Evolutionary conservation across 179 eudicot genomes (phyloP).

Genomic region (Spinacia oleracea): DNA sequence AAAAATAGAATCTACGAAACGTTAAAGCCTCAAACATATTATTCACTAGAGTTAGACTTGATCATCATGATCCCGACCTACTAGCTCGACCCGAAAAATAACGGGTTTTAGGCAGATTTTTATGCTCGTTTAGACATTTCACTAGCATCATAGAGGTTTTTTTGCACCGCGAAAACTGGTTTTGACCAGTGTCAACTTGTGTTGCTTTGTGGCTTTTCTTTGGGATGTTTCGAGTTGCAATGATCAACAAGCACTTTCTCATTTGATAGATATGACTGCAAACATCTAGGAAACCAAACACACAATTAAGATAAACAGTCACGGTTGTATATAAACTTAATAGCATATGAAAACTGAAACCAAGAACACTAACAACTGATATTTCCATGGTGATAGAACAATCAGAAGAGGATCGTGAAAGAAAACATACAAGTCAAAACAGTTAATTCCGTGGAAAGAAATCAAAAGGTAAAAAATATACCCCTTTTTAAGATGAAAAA

Average conservation of each 20-base stretch:
- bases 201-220: slow-evolving; percentile 79
- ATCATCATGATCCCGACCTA: too few relatives aligned
- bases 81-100: too few relatives aligned
- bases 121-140: slow-evolving; percentile 9
- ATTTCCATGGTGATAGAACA: neutral
- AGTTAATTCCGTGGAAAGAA: neutral
- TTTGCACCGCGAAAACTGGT: neutral
- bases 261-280: slow-evolving; percentile 78
- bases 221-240: slow-evolving; percentile 78
- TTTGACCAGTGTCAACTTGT: slow-evolving; percentile 40
- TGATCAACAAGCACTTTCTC: slow-evolving; percentile 77
- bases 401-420: neutral
- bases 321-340: too few relatives aligned
- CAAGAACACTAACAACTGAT: neutral
- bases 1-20: too few relatives aligned
- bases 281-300: too few relatives aligned
- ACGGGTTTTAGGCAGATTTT: too few relatives aligned
- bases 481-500: neutral
- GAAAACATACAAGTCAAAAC: neutral
- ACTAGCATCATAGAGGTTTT: slow-evolving; percentile 9
- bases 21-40: too few relatives aligned
- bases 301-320: too few relatives aligned
- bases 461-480: neutral
- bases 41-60: too few relatives aligned
- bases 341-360: too few relatives aligned